Evolutionary conservation across 164 flowering plant species (phyloP), one percentile per base, ranked within the genome.

Genomic region (Piper longum): DNA sequence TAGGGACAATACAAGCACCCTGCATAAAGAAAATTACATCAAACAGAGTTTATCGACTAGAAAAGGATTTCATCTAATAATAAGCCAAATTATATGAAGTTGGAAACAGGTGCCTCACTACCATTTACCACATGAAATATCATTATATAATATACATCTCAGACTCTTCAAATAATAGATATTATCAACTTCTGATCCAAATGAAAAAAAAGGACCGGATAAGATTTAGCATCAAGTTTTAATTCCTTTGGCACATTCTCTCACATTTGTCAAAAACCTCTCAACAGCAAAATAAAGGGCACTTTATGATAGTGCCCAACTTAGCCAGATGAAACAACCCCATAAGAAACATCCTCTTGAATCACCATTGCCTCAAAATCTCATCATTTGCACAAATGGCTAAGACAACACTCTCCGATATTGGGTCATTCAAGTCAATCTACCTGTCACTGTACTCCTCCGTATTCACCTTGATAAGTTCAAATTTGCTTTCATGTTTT

Each of bases 1-100:
- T 41, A 84, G 40, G 41, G 89, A 86, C 80, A 93, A 69, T 42
- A 84, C 75, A 66, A 93, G 72, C 74, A 90, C 69, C 85, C 98
- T 93, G 87, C 62, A 71, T 39, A 69, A 16, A 43, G 13, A 45
- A 5, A 36, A 26, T 57, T 18, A 26, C 60, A 48, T 48, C 14
- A 48, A 48, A 48, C 52, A 48, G 12, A 0, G 52, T 8, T 48
- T 48, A 48, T 8, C 36, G 2, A 26, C 36, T 26, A 26, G 36
- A 26, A 26, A 26, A 26, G 36, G 36, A 26, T 26, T 1, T 26
- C 36, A 26, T 26, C 36, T 26, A 26, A 26, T 26, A 26, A 26
- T 26, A 9, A 48, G 9, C 52, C 52, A 12, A 48, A 48, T 48
- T 9, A 9, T 5, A 48, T 48, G 52, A 48, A 48, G 48, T 44